phyloP scores from a whole-genome alignment of 2,329 filamentous ascomycete species.

The Exophiala alcalophila region DNA sequence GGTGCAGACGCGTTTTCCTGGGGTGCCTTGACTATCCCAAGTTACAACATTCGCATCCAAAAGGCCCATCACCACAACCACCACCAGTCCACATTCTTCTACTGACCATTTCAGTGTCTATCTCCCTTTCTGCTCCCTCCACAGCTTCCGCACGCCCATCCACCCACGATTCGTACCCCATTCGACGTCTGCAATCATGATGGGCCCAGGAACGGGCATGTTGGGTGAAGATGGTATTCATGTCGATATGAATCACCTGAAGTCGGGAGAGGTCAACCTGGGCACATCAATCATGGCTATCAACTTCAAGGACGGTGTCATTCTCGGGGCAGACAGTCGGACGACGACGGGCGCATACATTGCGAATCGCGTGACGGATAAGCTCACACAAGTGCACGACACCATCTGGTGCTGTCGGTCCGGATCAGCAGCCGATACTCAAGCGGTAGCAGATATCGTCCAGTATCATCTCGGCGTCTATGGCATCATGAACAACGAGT shows the following conservation, averaged over 20 bases:
- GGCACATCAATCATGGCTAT: conserved; percentile 99
- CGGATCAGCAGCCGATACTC: conserved; percentile 93
- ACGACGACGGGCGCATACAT: conserved; percentile 98
- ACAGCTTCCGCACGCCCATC: not conserved
- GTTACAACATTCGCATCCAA: too few relatives aligned
- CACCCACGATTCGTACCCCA: not conserved
- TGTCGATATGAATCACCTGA: conserved; percentile 96
- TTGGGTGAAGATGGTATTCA: conserved; percentile 83
- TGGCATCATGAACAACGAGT: conserved; percentile 81
- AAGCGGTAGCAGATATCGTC: conserved; percentile 96
- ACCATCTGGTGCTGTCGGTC: conserved; percentile 99
- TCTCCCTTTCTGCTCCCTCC: too few relatives aligned
- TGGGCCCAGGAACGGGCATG: conserved; percentile 44
- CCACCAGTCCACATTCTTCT: too few relatives aligned
- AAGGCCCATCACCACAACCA: too few relatives aligned
- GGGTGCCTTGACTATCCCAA: too few relatives aligned
- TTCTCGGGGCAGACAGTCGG: conserved; percentile 92
- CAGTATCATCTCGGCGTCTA: conserved; percentile 95
- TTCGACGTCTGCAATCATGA: conserved; percentile 34
- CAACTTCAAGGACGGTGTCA: conserved; percentile 97
- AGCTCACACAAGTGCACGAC: conserved; percentile 96
- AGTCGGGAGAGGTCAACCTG: conserved; percentile 98
- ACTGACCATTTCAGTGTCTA: too few relatives aligned
- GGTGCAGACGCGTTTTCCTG: conserved; percentile 17
- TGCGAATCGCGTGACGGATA: conserved; percentile 98